Evolutionary conservation across 352 stramenopile genomes (phyloP).

Genomic region (Phytophthora podocarpi): DNA sequence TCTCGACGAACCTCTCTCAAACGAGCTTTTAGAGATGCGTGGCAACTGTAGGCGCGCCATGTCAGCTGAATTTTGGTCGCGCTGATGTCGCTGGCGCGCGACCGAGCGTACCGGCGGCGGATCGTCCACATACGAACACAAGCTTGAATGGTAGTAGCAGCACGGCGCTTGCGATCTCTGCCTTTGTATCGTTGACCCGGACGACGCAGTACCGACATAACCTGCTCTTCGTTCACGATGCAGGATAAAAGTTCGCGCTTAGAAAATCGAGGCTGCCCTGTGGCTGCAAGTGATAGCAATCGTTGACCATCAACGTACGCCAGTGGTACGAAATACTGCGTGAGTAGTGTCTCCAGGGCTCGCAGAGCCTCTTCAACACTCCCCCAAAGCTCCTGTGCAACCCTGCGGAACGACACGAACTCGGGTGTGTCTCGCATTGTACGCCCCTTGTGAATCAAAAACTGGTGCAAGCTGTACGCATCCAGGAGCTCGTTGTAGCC

Average conservation of each 20-base stretch:
- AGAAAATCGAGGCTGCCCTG: constrained; percentile 56
- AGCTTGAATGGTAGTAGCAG: constrained; percentile 74
- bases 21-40: constrained; percentile 44
- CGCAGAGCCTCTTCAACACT: constrained; percentile 73
- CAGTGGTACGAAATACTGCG: constrained; percentile 85
- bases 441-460: constrained; percentile 88
- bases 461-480: constrained; percentile 86
- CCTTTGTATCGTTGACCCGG: constrained; percentile 84
- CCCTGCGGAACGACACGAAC: constrained; percentile 86
- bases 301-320: constrained; percentile 87
- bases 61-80: constrained; percentile 64
- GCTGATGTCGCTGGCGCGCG: constrained; percentile 43
- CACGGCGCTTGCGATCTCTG: constrained; percentile 64
- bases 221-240: constrained; percentile 89
- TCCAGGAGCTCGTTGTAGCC: constrained; percentile 84
- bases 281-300: constrained; percentile 71
- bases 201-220: constrained; percentile 61
- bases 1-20: constrained; percentile 43
- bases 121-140: constrained; percentile 68
- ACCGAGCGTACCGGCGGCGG: constrained; percentile 50
- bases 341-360: constrained; percentile 77
- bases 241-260: constrained; percentile 75
- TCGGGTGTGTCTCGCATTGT: constrained; percentile 85
- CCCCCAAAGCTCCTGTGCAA: constrained; percentile 84
- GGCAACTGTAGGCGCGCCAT: constrained; percentile 58